Base-by-base conservation (phyloP, 2,329 filamentous ascomycete species). In the Delphinella strobiligena region DNA sequence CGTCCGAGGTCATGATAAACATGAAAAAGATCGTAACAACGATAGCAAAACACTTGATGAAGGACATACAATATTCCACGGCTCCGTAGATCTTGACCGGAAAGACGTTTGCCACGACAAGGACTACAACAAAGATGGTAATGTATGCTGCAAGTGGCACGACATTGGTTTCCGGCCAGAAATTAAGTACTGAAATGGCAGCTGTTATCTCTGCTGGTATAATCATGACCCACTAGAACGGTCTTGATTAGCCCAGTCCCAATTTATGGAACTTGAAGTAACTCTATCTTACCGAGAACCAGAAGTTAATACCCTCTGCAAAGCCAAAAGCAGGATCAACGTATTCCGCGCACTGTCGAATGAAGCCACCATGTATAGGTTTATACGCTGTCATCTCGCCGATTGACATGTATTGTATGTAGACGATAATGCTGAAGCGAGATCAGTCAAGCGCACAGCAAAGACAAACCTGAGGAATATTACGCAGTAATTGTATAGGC, bases 141-240 rank as follows among this genome's bases (percentile, higher is more conserved):
- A 59, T 59, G 38, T 54, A 60, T 8, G 47, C 56, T 7, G 55
- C 56, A 2, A 56, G 37, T 2, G 54, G 53, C 1, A 59, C 40
- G 2, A 40, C 43, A 3, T 50, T 45, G 11, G 49, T 53, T 22
- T 48, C 42, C 3, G 51, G 51, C 57, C 57, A 60, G 44, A 54
- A 59, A 37, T 55, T 45, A 4, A 60, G 44, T 3, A 60, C 54
- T 1, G 47, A 52, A 5, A 55, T 47, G 2, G 56, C 56, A 5
- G 56, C 56, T 11, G 56, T 59, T n/a, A 60, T 58, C 37, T 58
- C 55, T 10, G 55, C 53, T 9, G 56, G 55, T 2, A 51, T 56
- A 15, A 52, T 52, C 49, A 56, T 56, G 12, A 56, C 52, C 53
- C 53, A 58, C 43, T n/a, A n/a, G n/a, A n/a, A n/a, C n/a, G n/a